Evolutionary conservation across 768 basidiomycete species (phyloP), one percentile per base, ranked within the genome.

Genomic region (Pleurotus giganteus): DNA sequence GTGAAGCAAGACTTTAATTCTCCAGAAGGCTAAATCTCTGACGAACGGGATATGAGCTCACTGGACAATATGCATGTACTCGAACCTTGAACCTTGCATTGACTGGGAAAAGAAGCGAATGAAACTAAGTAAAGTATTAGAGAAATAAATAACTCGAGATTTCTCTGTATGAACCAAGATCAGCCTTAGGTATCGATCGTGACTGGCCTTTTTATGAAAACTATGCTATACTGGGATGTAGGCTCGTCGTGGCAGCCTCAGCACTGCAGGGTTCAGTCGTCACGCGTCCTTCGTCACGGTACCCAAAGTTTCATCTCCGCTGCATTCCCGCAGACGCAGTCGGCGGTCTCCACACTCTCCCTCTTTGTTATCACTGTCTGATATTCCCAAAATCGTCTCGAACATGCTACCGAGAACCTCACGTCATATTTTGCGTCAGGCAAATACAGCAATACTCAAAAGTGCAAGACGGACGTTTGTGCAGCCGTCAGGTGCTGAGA

Each of bases 401-500:
- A 65, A 58, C 64, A 88, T 88, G 86, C 61, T 88, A 55, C 80
- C 83, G 49, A 82, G 80, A 67, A 58, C 85, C 56, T 75, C 83
- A 15, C 70, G 74, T 49, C 67, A 66, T 54, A 67, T 73, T 54
- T 61, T 71, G 47, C 70, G 72, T 47, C 70, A 69, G 53, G 56
- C 69, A 26, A 63, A 67, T 9, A 56, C 69, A 3, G 27, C 21
- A 13, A 54, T 66, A 13, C 61, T 61, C 17, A 59, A 58, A 12
- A 67, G 63, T 45, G 64, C 72, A 39, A 75, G 75, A 58, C 77
- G 91, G 58, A 69, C 78, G 4, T 86, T 90, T 58, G 89, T 92
- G 32, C 89, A 91, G 63, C 91, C 91, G 12, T 91, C 91, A 4
- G 81, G 82, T 55, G 84, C 91, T 53, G 90, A 91, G 70, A 78